These are phyloP conservation scores for Penicillium desertorum DNA, from an alignment of 495 filamentous ascomycete genomes.

Conservation along the genomic window DNA sequence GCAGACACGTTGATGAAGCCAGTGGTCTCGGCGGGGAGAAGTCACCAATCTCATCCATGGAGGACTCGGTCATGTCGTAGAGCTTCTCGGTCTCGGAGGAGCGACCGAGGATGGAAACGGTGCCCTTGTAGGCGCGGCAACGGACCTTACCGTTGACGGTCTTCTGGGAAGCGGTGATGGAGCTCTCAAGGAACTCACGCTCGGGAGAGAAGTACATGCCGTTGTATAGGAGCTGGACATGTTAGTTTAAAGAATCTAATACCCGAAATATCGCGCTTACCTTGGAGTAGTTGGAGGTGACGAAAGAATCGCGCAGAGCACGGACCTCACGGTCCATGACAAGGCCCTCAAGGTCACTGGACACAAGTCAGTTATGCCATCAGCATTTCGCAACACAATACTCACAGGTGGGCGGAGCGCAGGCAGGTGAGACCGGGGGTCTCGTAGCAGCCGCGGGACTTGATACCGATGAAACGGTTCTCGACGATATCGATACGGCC, in stretches of 20 bases:
- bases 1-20: conserved; percentile 82
- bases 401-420: conserved; percentile 67
- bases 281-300: conserved; percentile 73
- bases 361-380: conserved; percentile 4
- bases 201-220: conserved; percentile 74
- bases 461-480: conserved; percentile 83
- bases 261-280: conserved; percentile 20
- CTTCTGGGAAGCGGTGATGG: conserved; percentile 70
- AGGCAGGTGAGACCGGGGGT: conserved; percentile 71
- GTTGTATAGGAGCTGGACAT: conserved; percentile 64
- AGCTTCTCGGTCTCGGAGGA: conserved; percentile 78
- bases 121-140: conserved; percentile 75
- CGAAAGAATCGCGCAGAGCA: conserved; percentile 73
- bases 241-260: conserved; percentile 1
- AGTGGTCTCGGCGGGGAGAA: conserved; percentile 70
- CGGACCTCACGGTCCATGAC: conserved; percentile 83
- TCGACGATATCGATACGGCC: conserved; percentile 91
- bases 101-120: conserved; percentile 70
- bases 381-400: not conserved
- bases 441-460: conserved; percentile 91
- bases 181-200: conserved; percentile 74
- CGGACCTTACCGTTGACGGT: conserved; percentile 68
- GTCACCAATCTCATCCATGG: conserved; percentile 84
- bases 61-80: conserved; percentile 75
- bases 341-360: conserved; percentile 76